Base-by-base conservation (phyloP, 768 basidiomycete genomes). In the Mycena maculata region DNA sequence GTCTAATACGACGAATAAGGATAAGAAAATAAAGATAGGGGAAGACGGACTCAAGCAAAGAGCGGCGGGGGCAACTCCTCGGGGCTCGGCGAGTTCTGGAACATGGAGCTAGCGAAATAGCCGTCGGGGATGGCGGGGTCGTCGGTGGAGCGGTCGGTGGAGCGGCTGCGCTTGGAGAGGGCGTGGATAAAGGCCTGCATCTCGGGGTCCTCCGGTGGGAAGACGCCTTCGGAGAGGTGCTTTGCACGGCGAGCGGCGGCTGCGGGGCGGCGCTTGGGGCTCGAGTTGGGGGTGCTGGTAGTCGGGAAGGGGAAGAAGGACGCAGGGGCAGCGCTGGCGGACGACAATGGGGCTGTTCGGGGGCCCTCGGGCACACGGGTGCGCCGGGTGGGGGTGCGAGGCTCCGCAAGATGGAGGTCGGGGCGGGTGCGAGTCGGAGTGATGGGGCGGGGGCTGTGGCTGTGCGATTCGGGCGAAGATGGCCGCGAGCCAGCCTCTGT, bases 21-120 rank as follows among this genome's bases (percentile, higher is more conserved):
- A 47, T 49, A n/a, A 50, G n/a, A 71, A 25, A 45, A 50, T 49
- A n/a, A 50, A 22, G 70, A 25, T 44, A 50, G 71, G 71, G 67
- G 36, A 52, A 60, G 64, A 72, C 56, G 39, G 50, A 77, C 76
- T 84, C 77, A 84, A 56, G 81, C 79, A 74, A 91, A 89, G 69
- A 84, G 80, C 60, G 91, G 91, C 66, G 88, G 86, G 49, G 92
- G 92, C 52, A 94, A 80, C 74, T 92, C 92, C 67, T 93, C 92
- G 57, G 92, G 92, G 73, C 90, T 92, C 18, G 92, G 92, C 64
- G 91, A 92, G 82, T 93, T 94, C 84, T 93, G 92, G 87, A 93
- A 94, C 73, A 85, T 82, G 33, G 92, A 93, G 73, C 91, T 93
- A 71, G 92, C 92, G 77, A 92, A 94, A 75, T 87, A 92, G 10